A percentile compares a stretch with the other conserved stretches of the same genome.
Conservation (phyloP, 768 basidiomycete genomes). For the Polyporus arcularius region DNA sequence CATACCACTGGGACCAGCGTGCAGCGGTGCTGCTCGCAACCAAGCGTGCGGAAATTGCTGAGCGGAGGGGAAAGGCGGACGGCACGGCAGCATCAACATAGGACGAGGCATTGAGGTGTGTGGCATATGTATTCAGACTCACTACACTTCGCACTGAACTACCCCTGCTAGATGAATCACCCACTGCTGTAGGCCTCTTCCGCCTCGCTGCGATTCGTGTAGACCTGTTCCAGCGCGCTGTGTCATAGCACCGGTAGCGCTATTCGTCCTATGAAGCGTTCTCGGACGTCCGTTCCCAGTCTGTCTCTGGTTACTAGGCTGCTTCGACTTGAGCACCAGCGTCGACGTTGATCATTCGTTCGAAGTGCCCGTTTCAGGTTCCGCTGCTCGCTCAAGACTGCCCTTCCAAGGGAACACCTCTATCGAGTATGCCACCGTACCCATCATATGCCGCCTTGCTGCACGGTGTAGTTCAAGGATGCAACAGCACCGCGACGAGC, state of each 20-base stretch:
- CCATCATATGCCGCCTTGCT: too few species aligned
- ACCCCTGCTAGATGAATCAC: too few species aligned
- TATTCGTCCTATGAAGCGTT: slow-evolving; percentile 7
- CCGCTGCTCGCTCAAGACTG: too few species aligned
- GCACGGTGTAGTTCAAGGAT: too few species aligned
- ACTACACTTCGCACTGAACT: too few species aligned
- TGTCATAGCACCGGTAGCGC: not conserved
- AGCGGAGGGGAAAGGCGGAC: slow-evolving; percentile 40
- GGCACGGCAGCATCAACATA: slow-evolving; percentile 18
- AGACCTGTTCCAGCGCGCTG: not conserved
- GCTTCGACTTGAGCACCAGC: too few species aligned
- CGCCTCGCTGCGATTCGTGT: not conserved
- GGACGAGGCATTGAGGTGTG: not conserved
- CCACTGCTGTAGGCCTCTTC: not conserved
- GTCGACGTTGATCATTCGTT: too few species aligned
- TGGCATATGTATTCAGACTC: slow-evolving; percentile 27
- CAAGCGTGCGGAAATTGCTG: slow-evolving; percentile 61
- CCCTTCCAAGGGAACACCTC: too few species aligned
- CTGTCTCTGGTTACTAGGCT: not conserved
- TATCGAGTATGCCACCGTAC: too few species aligned
- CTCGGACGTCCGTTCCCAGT: slow-evolving; percentile 21
- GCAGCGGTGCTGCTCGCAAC: slow-evolving; percentile 60
- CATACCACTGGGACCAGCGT: slow-evolving; percentile 65
- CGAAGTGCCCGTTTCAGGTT: too few species aligned
- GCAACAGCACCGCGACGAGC: too few species aligned